Evolutionary conservation across 164 flowering plant species (phyloP).

Genomic region (Umbellularia californica): DNA sequence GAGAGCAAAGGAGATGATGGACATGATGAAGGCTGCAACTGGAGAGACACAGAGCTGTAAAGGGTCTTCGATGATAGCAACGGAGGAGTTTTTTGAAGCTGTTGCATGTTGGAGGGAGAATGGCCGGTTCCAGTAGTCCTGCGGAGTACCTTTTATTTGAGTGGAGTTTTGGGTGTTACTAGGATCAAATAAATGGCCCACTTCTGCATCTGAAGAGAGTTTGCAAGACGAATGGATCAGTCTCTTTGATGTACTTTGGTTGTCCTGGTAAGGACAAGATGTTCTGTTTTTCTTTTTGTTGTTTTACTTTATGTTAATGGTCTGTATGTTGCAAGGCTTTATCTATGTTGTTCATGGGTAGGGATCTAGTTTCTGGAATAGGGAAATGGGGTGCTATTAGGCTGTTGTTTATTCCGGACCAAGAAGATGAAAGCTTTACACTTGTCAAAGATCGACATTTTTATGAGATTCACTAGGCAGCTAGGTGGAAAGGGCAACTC

Average conservation of each 20-base stretch:
- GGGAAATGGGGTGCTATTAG: too few species aligned
- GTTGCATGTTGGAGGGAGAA: background rate
- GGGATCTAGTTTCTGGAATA: too few species aligned
- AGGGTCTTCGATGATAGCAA: slow-evolving; percentile 8
- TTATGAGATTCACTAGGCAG: too few species aligned
- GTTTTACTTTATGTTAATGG: background rate
- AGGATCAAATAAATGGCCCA: background rate
- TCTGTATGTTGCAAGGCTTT: too few species aligned
- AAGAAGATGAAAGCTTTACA: too few species aligned
- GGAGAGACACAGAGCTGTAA: background rate
- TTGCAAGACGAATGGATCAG: too few species aligned
- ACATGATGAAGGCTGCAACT: slow-evolving; percentile 11
- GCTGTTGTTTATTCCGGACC: too few species aligned
- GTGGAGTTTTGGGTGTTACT: background rate
- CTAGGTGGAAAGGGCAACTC: too few species aligned
- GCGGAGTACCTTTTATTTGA: background rate
- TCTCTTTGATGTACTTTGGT: too few species aligned
- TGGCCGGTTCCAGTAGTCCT: background rate
- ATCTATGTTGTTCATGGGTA: too few species aligned
- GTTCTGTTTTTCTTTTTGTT: background rate
- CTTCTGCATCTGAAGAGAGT: background rate
- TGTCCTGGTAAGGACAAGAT: background rate
- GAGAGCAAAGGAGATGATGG: slow-evolving; percentile 9
- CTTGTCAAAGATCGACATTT: too few species aligned
- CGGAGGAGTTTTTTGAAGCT: background rate